Percentiles rank a stretch among this genome's conserved stretches.
Evolutionary conservation across 148 eudicot genomes (phyloP).

Genomic region (Spergularia bocconei): DNA sequence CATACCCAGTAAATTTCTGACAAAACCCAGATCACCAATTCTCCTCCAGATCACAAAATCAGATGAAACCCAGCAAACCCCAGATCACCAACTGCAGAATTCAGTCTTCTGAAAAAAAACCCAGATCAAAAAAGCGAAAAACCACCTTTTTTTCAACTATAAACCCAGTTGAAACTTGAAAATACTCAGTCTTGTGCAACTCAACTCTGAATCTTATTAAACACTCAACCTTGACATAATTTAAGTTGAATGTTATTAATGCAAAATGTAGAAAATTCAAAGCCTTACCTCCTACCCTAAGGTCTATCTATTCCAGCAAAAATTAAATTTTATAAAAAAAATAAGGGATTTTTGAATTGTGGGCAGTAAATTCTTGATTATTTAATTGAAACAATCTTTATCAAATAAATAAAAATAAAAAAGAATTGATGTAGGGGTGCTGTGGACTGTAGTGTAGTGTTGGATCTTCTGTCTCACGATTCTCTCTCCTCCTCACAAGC

Average conservation of each 20-base stretch:
- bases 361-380: background rate
- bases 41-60: constrained; percentile 18
- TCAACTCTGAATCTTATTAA: constrained; percentile 1
- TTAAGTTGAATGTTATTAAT: background rate
- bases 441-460: constrained; percentile 3
- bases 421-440: background rate
- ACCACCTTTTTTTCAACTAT: background rate
- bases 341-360: background rate
- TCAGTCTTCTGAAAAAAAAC: background rate
- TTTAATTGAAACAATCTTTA: background rate
- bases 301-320: background rate
- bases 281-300: background rate
- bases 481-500: background rate
- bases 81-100: constrained; percentile 15
- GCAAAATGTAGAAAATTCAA: background rate
- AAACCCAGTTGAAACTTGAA: constrained; percentile 19
- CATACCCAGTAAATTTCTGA: constrained; percentile 24
- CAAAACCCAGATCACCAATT: constrained; percentile 28
- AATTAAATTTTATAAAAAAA: too few relatives aligned
- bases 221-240: background rate
- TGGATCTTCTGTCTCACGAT: background rate
- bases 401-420: background rate
- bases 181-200: constrained; percentile 1
- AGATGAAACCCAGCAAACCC: constrained; percentile 8
- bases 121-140: constrained; percentile 23